Conservation (phyloP, 129 eudicot species). For the Flaveria linearis region DNA sequence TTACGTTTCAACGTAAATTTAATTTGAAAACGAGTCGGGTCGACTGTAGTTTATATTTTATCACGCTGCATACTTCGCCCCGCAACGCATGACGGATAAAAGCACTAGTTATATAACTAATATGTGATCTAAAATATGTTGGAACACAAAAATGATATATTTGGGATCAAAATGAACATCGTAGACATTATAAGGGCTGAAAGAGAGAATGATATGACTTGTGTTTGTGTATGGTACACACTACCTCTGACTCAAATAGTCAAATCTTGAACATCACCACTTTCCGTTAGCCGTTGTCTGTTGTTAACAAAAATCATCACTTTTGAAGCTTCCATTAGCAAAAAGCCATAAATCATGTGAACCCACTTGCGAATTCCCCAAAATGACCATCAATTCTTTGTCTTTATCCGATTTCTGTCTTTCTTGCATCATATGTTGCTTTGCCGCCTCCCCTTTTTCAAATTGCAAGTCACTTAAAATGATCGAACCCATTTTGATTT, state of each 20-base stretch:
- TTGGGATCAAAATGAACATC: too few relatives aligned
- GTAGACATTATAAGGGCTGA: too few relatives aligned
- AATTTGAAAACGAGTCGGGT: too few relatives aligned
- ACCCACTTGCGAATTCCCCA: slow-evolving; percentile 26
- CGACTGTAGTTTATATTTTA: too few relatives aligned
- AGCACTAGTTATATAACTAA: too few relatives aligned
- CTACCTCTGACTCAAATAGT: slow-evolving; percentile 23
- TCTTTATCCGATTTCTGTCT: slow-evolving; percentile 20
- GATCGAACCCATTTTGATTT: not conserved
- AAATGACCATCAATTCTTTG: slow-evolving; percentile 26
- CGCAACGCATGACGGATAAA: too few relatives aligned
- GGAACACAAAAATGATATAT: too few relatives aligned
- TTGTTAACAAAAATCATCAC: slow-evolving; percentile 13
- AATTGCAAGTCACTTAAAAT: slow-evolving; percentile 22
- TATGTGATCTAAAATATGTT: too few relatives aligned
- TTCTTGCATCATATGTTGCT: slow-evolving; percentile 18
- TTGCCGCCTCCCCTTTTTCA: slow-evolving; percentile 34
- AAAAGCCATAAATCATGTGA: slow-evolving; percentile 38
- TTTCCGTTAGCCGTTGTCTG: slow-evolving; percentile 35
- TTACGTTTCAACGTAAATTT: too few relatives aligned
- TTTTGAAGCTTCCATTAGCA: slow-evolving; percentile 19
- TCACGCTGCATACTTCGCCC: too few relatives aligned
- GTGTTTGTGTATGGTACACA: not conserved
- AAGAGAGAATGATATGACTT: too few relatives aligned
- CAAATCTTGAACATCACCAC: slow-evolving; percentile 29